These are phyloP conservation scores for Manihot esculenta DNA, from an alignment of 441 rosid species.

Conservation along the genomic window DNA sequence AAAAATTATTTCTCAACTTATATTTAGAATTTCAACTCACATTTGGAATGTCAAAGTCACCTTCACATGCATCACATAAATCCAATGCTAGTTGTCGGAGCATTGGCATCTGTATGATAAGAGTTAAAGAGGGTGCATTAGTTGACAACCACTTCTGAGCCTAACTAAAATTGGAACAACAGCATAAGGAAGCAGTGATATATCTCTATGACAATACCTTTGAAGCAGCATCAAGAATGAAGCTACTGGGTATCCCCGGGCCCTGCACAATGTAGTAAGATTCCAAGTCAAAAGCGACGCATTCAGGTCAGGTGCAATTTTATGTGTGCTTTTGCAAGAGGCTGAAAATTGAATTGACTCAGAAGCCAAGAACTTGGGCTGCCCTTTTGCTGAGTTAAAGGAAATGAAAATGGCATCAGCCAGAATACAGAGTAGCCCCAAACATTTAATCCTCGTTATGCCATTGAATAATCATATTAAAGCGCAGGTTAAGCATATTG, in stretches of 20 bases:
- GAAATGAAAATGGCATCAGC: background rate
- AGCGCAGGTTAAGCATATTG: background rate
- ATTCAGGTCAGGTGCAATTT: background rate
- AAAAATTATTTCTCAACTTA: background rate
- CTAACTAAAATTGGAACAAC: background rate
- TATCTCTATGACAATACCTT: slow-evolving; percentile 39
- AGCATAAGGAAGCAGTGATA: background rate
- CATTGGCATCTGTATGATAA: slow-evolving; percentile 60
- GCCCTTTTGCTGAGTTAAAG: background rate
- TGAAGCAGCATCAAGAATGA: slow-evolving; percentile 61
- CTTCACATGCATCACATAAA: slow-evolving; percentile 68
- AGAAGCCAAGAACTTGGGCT: slow-evolving; percentile 4
- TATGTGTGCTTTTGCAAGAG: background rate
- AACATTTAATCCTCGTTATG: background rate
- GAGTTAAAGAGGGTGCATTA: background rate
- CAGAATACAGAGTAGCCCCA: background rate
- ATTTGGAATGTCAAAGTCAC: slow-evolving; percentile 58
- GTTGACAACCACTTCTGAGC: background rate
- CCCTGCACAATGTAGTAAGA: slow-evolving; percentile 45
- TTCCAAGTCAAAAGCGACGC: slow-evolving; percentile 1
- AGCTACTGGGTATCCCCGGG: slow-evolving; percentile 49
- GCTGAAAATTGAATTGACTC: background rate
- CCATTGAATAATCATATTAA: background rate
- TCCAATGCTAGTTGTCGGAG: slow-evolving; percentile 66
- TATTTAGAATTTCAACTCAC: slow-evolving; percentile 35